Conservation (phyloP, 2,329 filamentous ascomycete genomes). For the Xylariaceae sp. region DNA sequence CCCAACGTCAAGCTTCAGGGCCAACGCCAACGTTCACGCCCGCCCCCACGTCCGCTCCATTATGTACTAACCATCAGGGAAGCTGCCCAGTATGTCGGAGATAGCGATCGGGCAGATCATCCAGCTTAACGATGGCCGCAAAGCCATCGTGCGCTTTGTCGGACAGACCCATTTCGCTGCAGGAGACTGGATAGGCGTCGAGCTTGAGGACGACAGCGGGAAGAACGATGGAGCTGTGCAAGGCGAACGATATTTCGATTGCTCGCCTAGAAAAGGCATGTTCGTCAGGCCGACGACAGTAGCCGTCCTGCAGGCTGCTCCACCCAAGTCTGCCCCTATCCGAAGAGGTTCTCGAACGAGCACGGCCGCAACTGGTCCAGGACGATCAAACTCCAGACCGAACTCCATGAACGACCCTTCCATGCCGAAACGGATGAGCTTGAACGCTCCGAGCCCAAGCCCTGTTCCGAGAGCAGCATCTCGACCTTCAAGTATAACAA, state of each 20-base stretch:
- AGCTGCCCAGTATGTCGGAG: slow-evolving; percentile 54
- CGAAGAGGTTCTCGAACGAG: slow-evolving; percentile 42
- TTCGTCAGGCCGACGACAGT: slow-evolving; percentile 79
- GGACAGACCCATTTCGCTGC: slow-evolving; percentile 78
- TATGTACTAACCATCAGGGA: slow-evolving; percentile 30
- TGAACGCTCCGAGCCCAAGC: slow-evolving; percentile 73
- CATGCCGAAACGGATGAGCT: slow-evolving; percentile 65
- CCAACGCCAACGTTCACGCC: slow-evolving; percentile 18
- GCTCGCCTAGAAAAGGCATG: slow-evolving; percentile 75
- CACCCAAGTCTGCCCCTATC: slow-evolving; percentile 43
- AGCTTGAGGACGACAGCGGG: slow-evolving; percentile 77
- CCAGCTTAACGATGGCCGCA: slow-evolving; percentile 76
- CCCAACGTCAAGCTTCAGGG: slow-evolving; percentile 18
- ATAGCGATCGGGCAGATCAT: slow-evolving; percentile 72
- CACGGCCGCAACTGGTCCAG: slow-evolving; percentile 31
- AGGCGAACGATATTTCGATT: slow-evolving; percentile 87
- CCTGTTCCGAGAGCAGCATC: slow-evolving; percentile 59
- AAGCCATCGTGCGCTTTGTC: slow-evolving; percentile 77
- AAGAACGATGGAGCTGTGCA: slow-evolving; percentile 95
- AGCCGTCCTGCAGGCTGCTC: slow-evolving; percentile 56
- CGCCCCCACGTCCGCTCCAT: slow-evolving; percentile 17
- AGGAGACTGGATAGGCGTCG: slow-evolving; percentile 88
- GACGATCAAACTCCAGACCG: slow-evolving; percentile 57
- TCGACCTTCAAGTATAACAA: slow-evolving; percentile 58
- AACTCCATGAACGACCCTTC: slow-evolving; percentile 58